These are phyloP conservation scores for Hyaloscypha bicolor DNA, from an alignment of 495 filamentous ascomycete species.

Conservation along the genomic window DNA sequence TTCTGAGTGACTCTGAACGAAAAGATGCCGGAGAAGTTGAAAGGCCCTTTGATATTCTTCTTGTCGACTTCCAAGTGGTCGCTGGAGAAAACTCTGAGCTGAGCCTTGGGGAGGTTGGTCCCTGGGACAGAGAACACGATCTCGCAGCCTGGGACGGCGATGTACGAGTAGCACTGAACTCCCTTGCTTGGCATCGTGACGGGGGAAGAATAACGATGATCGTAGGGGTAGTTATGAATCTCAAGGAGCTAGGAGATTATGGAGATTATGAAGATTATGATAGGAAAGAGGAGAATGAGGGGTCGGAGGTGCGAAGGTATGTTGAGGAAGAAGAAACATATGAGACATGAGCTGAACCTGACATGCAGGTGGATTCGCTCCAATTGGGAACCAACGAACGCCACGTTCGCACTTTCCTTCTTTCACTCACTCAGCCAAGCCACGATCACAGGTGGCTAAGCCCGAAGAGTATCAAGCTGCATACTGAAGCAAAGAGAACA, in stretches of 20 bases:
- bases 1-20: constrained; percentile 47
- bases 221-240: not conserved
- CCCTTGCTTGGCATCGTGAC: constrained; percentile 55
- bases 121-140: constrained; percentile 51
- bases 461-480: not conserved
- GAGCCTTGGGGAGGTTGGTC: constrained; percentile 35
- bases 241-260: not conserved
- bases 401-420: not conserved
- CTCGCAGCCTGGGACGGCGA: constrained; percentile 43
- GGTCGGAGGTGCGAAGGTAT: not conserved
- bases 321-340: constrained; percentile 3
- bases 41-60: constrained; percentile 42
- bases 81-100: constrained; percentile 39
- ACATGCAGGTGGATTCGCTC: not conserved
- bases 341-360: constrained; percentile 4
- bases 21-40: constrained; percentile 50
- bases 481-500: no score
- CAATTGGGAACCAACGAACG: not conserved
- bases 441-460: not conserved
- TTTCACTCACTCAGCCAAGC: not conserved
- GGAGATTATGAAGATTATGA: not conserved
- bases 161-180: constrained; percentile 49
- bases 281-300: not conserved
- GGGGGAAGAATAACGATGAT: not conserved
- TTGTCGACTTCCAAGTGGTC: constrained; percentile 51